phyloP scores from a whole-genome alignment of 1,139 yeast genomes.

The Pichia sp. region DNA sequence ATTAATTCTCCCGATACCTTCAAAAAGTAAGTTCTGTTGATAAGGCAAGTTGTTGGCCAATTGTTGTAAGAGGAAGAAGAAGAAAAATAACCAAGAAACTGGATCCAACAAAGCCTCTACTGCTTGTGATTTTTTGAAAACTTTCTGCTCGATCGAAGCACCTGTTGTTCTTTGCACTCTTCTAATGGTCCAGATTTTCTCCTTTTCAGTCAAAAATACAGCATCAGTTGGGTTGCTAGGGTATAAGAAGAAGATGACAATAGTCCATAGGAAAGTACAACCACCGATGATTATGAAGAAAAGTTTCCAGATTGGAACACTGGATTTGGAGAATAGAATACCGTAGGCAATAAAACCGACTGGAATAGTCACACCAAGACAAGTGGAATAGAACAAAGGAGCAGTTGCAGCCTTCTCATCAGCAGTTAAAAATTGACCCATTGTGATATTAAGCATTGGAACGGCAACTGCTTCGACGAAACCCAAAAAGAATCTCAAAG shows the following conservation, averaged over 20 bases:
- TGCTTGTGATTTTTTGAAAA: conserved; percentile 36
- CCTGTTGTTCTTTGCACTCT: conserved; percentile 34
- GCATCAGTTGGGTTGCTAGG: conserved; percentile 39
- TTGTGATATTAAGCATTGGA: conserved; percentile 36
- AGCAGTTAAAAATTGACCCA: conserved; percentile 36
- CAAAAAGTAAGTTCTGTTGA: conserved; percentile 39
- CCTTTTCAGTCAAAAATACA: conserved; percentile 32
- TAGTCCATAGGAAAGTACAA: conserved; percentile 33
- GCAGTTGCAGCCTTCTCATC: conserved; percentile 35
- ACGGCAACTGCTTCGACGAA: conserved; percentile 35
- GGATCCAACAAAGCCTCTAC: conserved; percentile 38
- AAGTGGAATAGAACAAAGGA: conserved; percentile 35
- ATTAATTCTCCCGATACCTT: conserved; percentile 33
- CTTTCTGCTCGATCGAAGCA: conserved; percentile 37
- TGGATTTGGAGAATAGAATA: conserved; percentile 28
- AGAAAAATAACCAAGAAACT: conserved; percentile 37
- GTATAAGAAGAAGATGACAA: conserved; percentile 30
- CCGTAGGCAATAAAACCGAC: conserved; percentile 40
- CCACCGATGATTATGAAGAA: conserved; percentile 36
- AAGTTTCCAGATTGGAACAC: conserved; percentile 33
- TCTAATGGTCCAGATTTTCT: conserved; percentile 36
- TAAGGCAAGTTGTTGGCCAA: conserved; percentile 41
- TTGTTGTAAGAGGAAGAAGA: conserved; percentile 35
- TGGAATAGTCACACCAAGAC: conserved; percentile 36
- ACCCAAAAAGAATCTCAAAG: conserved; percentile 36